phyloP scores from a whole-genome alignment of 495 filamentous ascomycete species.

The Penicillium flavigenum region DNA sequence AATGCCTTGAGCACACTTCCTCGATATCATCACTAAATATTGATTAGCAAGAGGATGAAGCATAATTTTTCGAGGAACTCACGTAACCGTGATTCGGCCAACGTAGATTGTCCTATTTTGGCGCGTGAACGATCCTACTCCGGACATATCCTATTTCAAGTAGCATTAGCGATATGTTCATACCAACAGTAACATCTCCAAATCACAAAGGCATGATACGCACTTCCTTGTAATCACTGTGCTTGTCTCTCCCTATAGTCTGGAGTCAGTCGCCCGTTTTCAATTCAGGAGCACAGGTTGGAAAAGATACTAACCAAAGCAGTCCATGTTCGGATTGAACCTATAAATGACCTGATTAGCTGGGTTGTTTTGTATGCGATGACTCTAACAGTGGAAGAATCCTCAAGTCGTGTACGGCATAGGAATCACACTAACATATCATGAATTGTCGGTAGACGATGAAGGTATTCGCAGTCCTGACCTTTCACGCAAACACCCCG shows the following conservation, averaged over 20 bases:
- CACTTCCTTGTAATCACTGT: constrained; percentile 39
- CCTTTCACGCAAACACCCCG: constrained; percentile 80
- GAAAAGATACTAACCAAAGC: constrained; percentile 67
- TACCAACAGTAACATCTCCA: background rate
- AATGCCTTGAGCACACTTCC: constrained; percentile 91
- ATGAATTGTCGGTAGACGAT: constrained; percentile 71
- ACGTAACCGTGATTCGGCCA: constrained; percentile 41
- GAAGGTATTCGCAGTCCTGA: constrained; percentile 90
- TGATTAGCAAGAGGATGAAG: background rate
- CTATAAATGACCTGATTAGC: background rate
- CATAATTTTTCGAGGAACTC: background rate
- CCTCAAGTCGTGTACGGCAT: background rate
- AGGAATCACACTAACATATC: constrained; percentile 50
- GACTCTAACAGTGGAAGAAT: background rate
- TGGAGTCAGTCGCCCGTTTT: background rate
- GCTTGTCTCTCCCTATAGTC: constrained; percentile 18
- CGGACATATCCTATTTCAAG: constrained; percentile 76
- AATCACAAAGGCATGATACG: constrained; percentile 42
- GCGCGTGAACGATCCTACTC: constrained; percentile 82
- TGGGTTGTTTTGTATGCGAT: background rate
- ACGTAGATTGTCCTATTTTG: constrained; percentile 93
- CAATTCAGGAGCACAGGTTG: constrained; percentile 25
- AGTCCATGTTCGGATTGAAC: constrained; percentile 87
- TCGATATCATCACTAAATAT: constrained; percentile 75
- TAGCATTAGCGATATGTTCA: constrained; percentile 55